Evolutionary conservation across 805 yeast species (phyloP), one percentile per base, ranked within the genome.

Genomic region (Candida ovalis): DNA sequence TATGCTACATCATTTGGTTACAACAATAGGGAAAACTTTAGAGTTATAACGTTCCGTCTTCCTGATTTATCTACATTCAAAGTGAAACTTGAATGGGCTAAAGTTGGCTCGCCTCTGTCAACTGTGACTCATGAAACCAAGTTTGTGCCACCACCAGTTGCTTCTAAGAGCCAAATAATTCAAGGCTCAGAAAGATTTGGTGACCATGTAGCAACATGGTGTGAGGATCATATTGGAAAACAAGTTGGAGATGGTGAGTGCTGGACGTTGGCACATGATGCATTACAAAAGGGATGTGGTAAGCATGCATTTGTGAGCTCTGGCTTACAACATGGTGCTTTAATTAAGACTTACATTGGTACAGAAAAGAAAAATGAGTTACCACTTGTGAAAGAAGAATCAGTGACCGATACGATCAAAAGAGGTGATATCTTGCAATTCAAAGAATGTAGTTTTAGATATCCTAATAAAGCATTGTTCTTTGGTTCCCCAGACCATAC

Each of bases 371-470:
- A 18, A 3, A 30, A 19, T 13, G 27, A 23, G 41, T 23, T 23
- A 23, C 32, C 41, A 39, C 12, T n/a, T 4, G 42, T 57, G 12
- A 23, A 22, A 2, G 50, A 58, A 3, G 61, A 60, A 25, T 40
- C 56, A 0, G 62, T 66, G 2, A 55, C 66, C 6, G 82, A 78
- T 58, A 70, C 65, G 22, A 59, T 79, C 32, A 69, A 72, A 49
- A 66, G 79, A 48, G 85, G 85, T n/a, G 85, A 80, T 57, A 72
- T 80, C 35, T 49, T 80, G 18, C 85, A 80, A 58, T 80, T 71
- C 54, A 67, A 63, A 42, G 52, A 63, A 3, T 71, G 78, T 40
- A 61, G 61, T 3, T 75, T 79, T 52, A 64, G 66, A 45, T 64
- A 69, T 49, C 63, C 67, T 5, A 61, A 62, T 21, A 56, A 55